Evolutionary conservation across 345 rosid species (phyloP).

Genomic region (Acer campestre): DNA sequence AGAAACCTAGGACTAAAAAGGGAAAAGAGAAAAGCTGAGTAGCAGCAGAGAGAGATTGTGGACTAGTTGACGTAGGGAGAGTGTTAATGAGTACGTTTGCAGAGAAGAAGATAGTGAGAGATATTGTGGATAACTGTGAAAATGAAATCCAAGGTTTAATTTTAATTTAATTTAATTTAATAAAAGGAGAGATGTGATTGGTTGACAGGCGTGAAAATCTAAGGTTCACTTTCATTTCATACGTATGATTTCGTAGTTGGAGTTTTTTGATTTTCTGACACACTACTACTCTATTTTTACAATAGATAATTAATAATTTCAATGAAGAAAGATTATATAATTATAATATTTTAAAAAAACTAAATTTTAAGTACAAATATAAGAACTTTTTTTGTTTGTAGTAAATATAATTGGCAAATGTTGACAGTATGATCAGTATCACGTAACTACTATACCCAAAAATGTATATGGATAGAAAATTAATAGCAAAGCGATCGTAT

Average conservation of each 20-base stretch:
- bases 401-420: no score
- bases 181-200: constrained; percentile 21
- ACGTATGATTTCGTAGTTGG: constrained; percentile 9
- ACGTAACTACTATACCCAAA: no score
- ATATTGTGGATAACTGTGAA: constrained; percentile 20
- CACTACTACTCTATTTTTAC: no score
- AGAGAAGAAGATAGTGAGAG: constrained; percentile 1
- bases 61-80: constrained; percentile 1
- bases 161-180: not conserved
- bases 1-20: not conserved
- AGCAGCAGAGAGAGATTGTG: constrained; percentile 10
- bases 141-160: constrained; percentile 19
- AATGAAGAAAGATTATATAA: no score
- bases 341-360: no score
- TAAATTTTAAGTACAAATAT: no score
- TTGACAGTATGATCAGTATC: no score
- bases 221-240: constrained; percentile 18
- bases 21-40: constrained; percentile 4
- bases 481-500: no score
- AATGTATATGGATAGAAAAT: no score
- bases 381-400: no score
- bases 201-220: constrained; percentile 2
- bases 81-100: constrained; percentile 18
- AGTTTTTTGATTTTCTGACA: constrained; percentile 15
- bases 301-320: no score